Percentiles rank a stretch among this genome's conserved stretches.
phyloP scores from a whole-genome alignment of 768 basidiomycete species.

The Xanthoconium purpureum region DNA sequence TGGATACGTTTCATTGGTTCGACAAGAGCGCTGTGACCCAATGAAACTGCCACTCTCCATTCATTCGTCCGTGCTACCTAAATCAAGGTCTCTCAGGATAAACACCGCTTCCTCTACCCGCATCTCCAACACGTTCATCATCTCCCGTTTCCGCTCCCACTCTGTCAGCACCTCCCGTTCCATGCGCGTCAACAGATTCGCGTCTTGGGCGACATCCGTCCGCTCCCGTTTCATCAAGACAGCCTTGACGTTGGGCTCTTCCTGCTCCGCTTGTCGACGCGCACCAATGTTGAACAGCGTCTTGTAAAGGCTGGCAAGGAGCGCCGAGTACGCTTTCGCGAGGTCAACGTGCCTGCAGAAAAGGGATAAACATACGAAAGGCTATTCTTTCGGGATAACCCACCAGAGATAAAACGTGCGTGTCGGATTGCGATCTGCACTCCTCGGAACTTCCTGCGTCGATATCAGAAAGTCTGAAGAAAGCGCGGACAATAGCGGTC shows the following conservation, averaged over 20 bases:
- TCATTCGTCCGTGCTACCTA: conserved; percentile 47
- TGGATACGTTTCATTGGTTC: too few relatives aligned
- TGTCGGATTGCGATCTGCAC: conserved; percentile 83
- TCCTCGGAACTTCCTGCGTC: conserved; percentile 90
- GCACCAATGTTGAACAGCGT: conserved; percentile 82
- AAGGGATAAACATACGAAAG: background rate
- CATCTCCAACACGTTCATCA: conserved; percentile 75
- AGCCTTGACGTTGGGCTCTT: conserved; percentile 59
- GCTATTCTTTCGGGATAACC: conserved; percentile 10
- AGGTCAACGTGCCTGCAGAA: conserved; percentile 82
- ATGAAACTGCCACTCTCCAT: background rate
- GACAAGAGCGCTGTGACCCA: background rate
- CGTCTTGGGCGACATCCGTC: conserved; percentile 79
- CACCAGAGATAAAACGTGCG: conserved; percentile 93
- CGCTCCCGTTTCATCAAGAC: conserved; percentile 80
- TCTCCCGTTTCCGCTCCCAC: conserved; percentile 73
- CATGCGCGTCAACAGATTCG: conserved; percentile 61
- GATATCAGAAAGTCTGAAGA: conserved; percentile 81
- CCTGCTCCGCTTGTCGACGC: conserved; percentile 71
- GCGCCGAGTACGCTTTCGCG: conserved; percentile 71
- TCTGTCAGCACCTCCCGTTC: conserved; percentile 74
- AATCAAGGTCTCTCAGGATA: conserved; percentile 76
- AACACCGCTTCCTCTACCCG: conserved; percentile 89
- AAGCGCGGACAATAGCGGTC: conserved; percentile 74
- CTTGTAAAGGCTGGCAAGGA: conserved; percentile 82